Base-by-base conservation (phyloP, 371 early-diverging fungal genomes). In the Circinella minor region DNA sequence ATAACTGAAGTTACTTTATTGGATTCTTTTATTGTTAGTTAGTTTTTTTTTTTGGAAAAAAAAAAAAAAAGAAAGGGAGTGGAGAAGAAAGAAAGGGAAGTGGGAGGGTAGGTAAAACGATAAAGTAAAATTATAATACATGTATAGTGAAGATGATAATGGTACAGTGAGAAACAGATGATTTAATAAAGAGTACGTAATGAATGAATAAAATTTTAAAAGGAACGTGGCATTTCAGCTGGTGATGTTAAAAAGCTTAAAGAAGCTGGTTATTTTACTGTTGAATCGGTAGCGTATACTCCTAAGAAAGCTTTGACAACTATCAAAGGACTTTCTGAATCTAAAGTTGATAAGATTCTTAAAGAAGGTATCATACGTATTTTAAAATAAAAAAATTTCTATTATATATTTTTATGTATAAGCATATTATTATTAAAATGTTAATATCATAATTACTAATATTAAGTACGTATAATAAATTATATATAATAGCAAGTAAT, bases 241-340 rank as follows among this genome's bases (percentile, higher is more conserved):
- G 81, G 90, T 9, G 98, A 98, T 69, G 86, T 96, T 65, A 89
- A 92, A 70, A 97, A 95, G 77, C 86, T 98, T 9, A 86, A 86
- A 39, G 98, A 98, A 36, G 96, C 93, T 8, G 99, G 99, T 0
- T 98, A 86, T 78, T 88, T 90, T 73, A 99, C 99, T 1, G 94
- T 99, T 9, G 99, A 99, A 76, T 74, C 98, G 0, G 83, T 99
- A 65, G 99, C 99, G 5, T 99, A 90, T 81, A 96, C 99, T 1
- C 98, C 99, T 3, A 94, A 95, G 75, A 99, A 98, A 80, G 79
- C 86, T 47, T 81, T 99, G 27, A 77, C 98, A 15, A 81, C 87
- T 17, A 95, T 99, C 77, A 99, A 99, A 80, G 99, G 99, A 51
- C 94, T 99, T 74, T 96, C 98, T 0, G 99, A 99, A 80, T 90